These are phyloP conservation scores for Kodamaea arcana DNA, from an alignment of 1,139 yeast species.

Conservation along the genomic window DNA sequence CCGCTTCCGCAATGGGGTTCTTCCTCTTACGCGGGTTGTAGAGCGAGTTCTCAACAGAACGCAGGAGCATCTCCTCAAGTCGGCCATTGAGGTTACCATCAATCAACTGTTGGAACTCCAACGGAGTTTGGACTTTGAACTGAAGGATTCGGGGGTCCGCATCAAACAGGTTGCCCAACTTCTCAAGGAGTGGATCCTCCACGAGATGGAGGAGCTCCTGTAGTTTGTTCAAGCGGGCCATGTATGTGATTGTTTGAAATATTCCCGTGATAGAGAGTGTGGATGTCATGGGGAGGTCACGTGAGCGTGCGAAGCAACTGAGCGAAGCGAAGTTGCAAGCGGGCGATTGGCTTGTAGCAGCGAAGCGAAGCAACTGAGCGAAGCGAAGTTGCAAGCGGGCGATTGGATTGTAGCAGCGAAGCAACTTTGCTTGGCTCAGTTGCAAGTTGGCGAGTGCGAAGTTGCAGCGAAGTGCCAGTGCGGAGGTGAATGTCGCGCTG, in stretches of 20 bases:
- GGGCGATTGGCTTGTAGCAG: too few species aligned
- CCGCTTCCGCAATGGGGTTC: slow-evolving; percentile 1
- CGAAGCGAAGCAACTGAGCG: too few species aligned
- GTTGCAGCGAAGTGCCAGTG: too few species aligned
- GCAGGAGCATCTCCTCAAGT: slow-evolving; percentile 5
- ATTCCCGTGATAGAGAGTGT: slow-evolving; percentile 10
- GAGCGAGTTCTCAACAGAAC: slow-evolving; percentile 4
- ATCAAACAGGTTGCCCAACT: slow-evolving; percentile 1
- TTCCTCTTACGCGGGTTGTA: slow-evolving; percentile 5
- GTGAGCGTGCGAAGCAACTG: not conserved
- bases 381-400: too few species aligned
- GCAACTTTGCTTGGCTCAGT: too few species aligned
- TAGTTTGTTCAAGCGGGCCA: slow-evolving; percentile 6
- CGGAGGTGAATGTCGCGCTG: too few species aligned
- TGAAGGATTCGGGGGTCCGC: slow-evolving; percentile 4
- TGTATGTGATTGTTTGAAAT: slow-evolving; percentile 1
- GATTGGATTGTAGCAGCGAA: too few species aligned
- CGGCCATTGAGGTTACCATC: slow-evolving; percentile 4
- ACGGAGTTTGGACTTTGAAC: slow-evolving; percentile 3
- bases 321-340: too few species aligned
- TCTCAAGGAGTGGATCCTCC: slow-evolving; percentile 7
- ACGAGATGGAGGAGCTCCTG: slow-evolving; percentile 6
- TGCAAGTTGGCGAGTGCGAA: too few species aligned
- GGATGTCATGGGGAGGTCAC: slow-evolving; percentile 10
- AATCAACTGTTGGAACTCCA: slow-evolving; percentile 7